Percentiles rank a stretch among this genome's conserved stretches.
Evolutionary conservation across 331 rosid species (phyloP).

Genomic region (Pyrus hybrid): DNA sequence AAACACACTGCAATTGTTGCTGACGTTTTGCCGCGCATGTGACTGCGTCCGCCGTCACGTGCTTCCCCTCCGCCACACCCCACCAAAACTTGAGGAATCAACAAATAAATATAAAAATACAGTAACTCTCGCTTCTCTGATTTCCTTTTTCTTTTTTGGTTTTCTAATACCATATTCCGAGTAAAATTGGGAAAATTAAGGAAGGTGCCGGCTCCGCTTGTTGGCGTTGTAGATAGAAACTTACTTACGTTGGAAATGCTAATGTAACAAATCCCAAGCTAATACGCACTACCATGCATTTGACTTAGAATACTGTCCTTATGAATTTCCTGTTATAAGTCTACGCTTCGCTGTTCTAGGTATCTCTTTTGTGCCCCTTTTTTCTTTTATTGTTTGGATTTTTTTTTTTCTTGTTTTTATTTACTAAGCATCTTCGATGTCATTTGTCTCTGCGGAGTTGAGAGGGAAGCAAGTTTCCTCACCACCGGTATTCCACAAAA

Average conservation of each 20-base stretch:
- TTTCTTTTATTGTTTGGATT: neutral
- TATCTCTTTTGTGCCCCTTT: neutral
- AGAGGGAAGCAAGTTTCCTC: conserved; percentile 88
- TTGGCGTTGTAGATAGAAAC: neutral
- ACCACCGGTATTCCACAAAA: conserved; percentile 89
- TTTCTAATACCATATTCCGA: neutral
- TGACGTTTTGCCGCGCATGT: neutral
- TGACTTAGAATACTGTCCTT: neutral
- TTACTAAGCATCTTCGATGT: neutral
- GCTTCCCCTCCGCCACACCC: neutral
- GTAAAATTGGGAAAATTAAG: neutral
- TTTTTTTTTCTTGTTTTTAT: no score
- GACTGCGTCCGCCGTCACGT: neutral
- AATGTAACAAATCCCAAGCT: neutral
- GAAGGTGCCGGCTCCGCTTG: neutral
- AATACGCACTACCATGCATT: neutral
- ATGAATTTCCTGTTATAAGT: neutral
- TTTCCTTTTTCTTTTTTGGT: neutral
- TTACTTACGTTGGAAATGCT: neutral
- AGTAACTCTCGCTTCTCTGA: neutral
- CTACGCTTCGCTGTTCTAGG: no score
- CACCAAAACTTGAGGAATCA: neutral
- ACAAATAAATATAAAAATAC: neutral
- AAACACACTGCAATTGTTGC: neutral
- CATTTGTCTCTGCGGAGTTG: conserved; percentile 26